Conservation (phyloP, 192 early-diverging fungal genomes). For the Backusella macrospora region DNA sequence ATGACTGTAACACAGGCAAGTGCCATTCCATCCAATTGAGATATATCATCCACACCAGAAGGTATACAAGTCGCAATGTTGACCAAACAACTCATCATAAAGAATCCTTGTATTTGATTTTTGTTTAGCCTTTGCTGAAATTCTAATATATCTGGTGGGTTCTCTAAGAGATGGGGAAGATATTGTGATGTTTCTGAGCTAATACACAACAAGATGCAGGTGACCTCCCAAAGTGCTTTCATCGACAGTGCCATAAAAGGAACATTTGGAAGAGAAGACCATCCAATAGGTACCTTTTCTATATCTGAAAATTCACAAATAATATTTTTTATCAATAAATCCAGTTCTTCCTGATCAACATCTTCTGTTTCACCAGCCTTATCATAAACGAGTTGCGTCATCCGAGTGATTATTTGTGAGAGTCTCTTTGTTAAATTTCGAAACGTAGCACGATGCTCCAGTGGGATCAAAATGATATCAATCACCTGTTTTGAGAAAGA, state of each 20-base stretch:
- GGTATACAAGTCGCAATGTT: slow-evolving; percentile 41
- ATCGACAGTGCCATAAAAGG: slow-evolving; percentile 34
- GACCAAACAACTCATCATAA: slow-evolving; percentile 46
- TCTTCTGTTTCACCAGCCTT: not conserved
- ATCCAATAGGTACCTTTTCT: slow-evolving; percentile 1
- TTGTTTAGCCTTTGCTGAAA: slow-evolving; percentile 12
- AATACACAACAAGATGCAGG: slow-evolving; percentile 12
- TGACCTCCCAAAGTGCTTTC: slow-evolving; percentile 28
- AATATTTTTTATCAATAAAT: slow-evolving; percentile 4
- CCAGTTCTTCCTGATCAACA: slow-evolving; percentile 15
- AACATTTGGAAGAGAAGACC: slow-evolving; percentile 32
- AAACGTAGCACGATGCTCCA: slow-evolving; percentile 20
- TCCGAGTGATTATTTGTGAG: slow-evolving; percentile 42
- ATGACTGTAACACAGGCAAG: slow-evolving; percentile 35
- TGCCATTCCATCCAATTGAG: not conserved
- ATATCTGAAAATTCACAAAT: slow-evolving; percentile 21
- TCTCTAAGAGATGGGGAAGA: not conserved
- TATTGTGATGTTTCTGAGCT: not conserved
- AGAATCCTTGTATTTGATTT: slow-evolving; percentile 47
- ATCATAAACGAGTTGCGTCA: slow-evolving; percentile 32
- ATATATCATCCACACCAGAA: slow-evolving; percentile 18
- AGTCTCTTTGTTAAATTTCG: slow-evolving; percentile 35
- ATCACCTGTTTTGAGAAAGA: not conserved
- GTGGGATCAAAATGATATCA: not conserved
- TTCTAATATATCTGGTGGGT: slow-evolving; percentile 4